Conservation (phyloP, 2,329 filamentous ascomycete species). For the Neofusicoccum cordaticola region DNA sequence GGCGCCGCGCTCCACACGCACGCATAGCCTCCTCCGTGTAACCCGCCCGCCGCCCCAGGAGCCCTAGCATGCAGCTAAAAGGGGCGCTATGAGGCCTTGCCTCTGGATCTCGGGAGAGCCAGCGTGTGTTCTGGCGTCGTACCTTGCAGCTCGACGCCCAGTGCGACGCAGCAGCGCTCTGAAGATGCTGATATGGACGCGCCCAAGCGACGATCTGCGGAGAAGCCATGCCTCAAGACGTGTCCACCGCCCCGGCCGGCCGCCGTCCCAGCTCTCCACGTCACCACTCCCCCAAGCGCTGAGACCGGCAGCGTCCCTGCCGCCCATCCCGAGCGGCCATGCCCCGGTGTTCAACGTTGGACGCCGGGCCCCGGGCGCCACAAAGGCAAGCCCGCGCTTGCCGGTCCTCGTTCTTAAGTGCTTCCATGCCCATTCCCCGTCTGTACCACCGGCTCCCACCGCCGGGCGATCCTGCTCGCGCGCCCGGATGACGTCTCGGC, state of each 20-base stretch:
- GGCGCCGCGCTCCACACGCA: not conserved
- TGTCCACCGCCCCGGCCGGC: not conserved
- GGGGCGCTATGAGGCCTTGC: constrained; percentile 7
- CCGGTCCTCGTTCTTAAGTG: not conserved
- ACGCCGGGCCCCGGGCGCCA: not conserved
- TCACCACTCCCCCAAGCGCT: not conserved
- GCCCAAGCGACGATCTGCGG: constrained; percentile 3
- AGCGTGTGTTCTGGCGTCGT: not conserved
- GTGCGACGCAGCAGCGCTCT: not conserved
- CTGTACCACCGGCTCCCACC: not conserved
- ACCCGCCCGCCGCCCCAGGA: not conserved
- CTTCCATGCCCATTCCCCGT: not conserved
- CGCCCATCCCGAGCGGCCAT: not conserved
- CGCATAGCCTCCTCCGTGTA: constrained; percentile 13
- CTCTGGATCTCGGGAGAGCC: constrained; percentile 9
- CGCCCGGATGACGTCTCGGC: not conserved
- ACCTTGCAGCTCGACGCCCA: constrained; percentile 13
- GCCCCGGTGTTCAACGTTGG: constrained; percentile 7
- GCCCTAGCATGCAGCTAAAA: not conserved
- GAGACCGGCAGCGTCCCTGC: not conserved
- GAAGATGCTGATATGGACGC: constrained; percentile 7
- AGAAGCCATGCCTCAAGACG: not conserved
- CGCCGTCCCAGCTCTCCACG: not conserved
- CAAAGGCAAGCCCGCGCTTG: not conserved
- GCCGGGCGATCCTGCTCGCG: not conserved